Base-by-base conservation (phyloP, 2,329 filamentous ascomycete genomes). In the Monilinia polystroma region DNA sequence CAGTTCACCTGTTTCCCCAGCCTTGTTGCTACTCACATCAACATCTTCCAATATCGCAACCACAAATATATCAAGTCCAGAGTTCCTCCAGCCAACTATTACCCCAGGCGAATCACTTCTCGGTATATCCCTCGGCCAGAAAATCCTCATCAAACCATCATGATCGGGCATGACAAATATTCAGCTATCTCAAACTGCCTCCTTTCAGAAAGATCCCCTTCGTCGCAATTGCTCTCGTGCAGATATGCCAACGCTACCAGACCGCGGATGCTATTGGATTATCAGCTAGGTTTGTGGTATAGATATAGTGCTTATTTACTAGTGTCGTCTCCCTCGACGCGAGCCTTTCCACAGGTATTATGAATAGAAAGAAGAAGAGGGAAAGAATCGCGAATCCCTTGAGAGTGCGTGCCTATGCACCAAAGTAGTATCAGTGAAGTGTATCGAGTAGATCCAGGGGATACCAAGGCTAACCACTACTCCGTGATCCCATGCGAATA, bases 401-500 rank as follows among this genome's bases (percentile, higher is more conserved):
- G 63, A 91, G 87, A 70, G 91, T 90, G 76, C 95, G 90, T 74
- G 90, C 87, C 92, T 96, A 75, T 47, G 29, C 23, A 35, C 52
- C 52, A 57, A 58, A n/a, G 49, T 29, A 6, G 51, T 58, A 41
- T 72, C 43, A 75, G 71, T 59, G 10, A 52, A 16, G 49, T 55
- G 49, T n/a, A 23, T 54, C 4, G 20, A 64, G 4, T 32, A 12
- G 4, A 23, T 32, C 35, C 26, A 38, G 38, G 35, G 35, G 51
- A 57, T 29, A 55, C n/a, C 55, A 41, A 54, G 45, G 18, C 5
- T 76, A 82, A 96, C 93, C 78, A 98, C 90, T 75, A 99, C 95
- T 77, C 94, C 93, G 91, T 98, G 92, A 79, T 98, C 91, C 93
- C 93, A 97, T 73, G 96, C 95, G 79, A 98, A 99, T 72, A 97